Conservation (phyloP, 345 rosid genomes). For the Reutealis trisperma region DNA sequence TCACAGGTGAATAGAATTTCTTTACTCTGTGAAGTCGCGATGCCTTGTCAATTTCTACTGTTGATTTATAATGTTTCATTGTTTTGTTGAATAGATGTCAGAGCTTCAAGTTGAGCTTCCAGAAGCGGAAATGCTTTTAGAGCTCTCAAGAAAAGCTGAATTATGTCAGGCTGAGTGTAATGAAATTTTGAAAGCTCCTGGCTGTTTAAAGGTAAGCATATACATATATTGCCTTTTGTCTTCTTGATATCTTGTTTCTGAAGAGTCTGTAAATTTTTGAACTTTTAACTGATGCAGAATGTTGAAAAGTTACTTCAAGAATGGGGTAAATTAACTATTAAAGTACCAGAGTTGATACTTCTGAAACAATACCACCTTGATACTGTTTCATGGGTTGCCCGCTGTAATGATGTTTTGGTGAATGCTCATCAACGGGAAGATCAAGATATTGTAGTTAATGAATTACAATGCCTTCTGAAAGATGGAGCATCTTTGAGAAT, state of each 20-base stretch:
- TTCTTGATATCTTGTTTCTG: constrained; percentile 10
- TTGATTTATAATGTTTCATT: constrained; percentile 16
- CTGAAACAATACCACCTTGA: constrained; percentile 63
- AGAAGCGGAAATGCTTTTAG: constrained; percentile 55
- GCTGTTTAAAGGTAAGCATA: constrained; percentile 53
- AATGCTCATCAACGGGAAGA: constrained; percentile 55
- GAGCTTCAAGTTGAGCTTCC: constrained; percentile 76
- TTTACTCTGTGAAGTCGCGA: constrained; percentile 7
- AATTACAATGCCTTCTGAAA: constrained; percentile 55
- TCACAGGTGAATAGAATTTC: constrained; percentile 57
- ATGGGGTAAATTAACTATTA: constrained; percentile 47
- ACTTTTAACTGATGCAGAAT: constrained; percentile 43
- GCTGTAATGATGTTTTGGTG: constrained; percentile 46
- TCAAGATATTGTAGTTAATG: constrained; percentile 60
- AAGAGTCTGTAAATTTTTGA: neutral
- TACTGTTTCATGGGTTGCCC: constrained; percentile 61
- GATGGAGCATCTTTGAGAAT: constrained; percentile 71
- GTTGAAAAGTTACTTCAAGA: constrained; percentile 63
- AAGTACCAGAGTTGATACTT: constrained; percentile 67
- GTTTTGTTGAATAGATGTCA: constrained; percentile 46
- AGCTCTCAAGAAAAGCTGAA: constrained; percentile 57
- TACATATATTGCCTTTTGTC: constrained; percentile 1
- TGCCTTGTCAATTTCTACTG: constrained; percentile 11
- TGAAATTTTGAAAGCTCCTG: constrained; percentile 52
- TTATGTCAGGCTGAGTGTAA: constrained; percentile 54